phyloP scores from a whole-genome alignment of 2,329 filamentous ascomycete species.

The Colletotrichum lini region DNA sequence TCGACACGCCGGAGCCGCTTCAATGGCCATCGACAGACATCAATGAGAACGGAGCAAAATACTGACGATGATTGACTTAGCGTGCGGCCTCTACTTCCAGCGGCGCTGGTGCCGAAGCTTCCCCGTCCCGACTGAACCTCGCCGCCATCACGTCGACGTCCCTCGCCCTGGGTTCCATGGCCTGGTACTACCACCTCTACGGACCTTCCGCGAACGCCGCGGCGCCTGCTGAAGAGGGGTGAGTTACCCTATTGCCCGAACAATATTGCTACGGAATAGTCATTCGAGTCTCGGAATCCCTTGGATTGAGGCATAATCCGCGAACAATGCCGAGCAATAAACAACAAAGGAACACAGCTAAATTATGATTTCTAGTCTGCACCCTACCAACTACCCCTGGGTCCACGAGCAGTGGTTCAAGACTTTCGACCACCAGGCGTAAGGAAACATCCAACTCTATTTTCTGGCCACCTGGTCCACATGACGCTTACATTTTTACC shows the following conservation, averaged over 20 bases:
- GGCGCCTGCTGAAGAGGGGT: conserved; percentile 98
- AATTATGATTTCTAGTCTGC: conserved; percentile 74
- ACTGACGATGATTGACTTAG: conserved; percentile 62
- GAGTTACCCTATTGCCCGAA: conserved; percentile 63
- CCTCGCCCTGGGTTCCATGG: conserved; percentile 88
- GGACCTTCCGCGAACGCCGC: conserved; percentile 89
- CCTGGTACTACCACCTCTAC: conserved; percentile 98
- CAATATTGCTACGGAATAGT: conserved; percentile 28
- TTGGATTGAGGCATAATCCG: conserved; percentile 43
- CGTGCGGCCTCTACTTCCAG: conserved; percentile 81
- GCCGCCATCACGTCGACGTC: conserved; percentile 89
- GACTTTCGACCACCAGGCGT: conserved; percentile 98
- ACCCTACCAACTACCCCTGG: conserved; percentile 94
- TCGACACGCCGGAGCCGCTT: conserved; percentile 34
- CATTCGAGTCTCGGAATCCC: conserved; percentile 27
- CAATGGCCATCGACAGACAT: conserved; percentile 43
- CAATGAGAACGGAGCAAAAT: conserved; percentile 44
- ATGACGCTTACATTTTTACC: conserved; percentile 42
- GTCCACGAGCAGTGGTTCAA: conserved; percentile 92
- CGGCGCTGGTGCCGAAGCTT: conserved; percentile 77
- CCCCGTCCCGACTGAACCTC: conserved; percentile 86
- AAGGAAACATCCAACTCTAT: conserved; percentile 59
- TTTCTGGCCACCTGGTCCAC: conserved; percentile 8
- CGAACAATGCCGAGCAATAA: conserved; percentile 22
- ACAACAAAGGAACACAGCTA: conserved; percentile 32